Conservation (phyloP, 208 protist species). For the Trichomonas gallinae region DNA sequence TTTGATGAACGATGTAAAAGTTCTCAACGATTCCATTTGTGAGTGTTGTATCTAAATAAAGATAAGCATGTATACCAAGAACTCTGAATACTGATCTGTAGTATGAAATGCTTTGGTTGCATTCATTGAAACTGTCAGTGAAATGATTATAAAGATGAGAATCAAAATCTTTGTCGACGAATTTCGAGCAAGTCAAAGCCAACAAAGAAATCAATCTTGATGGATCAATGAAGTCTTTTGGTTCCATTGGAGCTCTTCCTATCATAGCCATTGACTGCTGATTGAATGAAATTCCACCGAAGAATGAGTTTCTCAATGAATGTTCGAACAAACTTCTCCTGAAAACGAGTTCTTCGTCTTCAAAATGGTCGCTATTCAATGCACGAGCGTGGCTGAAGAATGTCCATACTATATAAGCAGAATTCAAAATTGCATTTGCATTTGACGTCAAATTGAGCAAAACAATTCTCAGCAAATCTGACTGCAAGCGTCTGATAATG, state of each 20-base stretch:
- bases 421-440: background rate
- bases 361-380: background rate
- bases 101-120: background rate
- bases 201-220: background rate
- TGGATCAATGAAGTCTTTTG: background rate
- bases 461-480: background rate
- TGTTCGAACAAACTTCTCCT: background rate
- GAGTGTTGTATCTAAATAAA: background rate
- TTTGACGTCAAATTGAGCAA: background rate
- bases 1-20: background rate
- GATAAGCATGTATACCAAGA: background rate
- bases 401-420: background rate
- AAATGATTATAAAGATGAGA: background rate
- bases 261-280: background rate
- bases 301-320: background rate
- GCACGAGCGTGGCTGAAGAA: background rate
- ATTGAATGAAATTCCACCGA: background rate
- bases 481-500: background rate
- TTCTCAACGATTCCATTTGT: background rate
- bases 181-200: background rate
- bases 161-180: background rate
- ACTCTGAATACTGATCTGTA: background rate
- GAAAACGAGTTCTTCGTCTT: background rate
- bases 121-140: background rate
- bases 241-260: background rate